Percentiles rank a stretch among this genome's conserved stretches.
These are phyloP conservation scores for Mycena kentingensis DNA, from an alignment of 768 basidiomycete genomes.

Conservation along the genomic window DNA sequence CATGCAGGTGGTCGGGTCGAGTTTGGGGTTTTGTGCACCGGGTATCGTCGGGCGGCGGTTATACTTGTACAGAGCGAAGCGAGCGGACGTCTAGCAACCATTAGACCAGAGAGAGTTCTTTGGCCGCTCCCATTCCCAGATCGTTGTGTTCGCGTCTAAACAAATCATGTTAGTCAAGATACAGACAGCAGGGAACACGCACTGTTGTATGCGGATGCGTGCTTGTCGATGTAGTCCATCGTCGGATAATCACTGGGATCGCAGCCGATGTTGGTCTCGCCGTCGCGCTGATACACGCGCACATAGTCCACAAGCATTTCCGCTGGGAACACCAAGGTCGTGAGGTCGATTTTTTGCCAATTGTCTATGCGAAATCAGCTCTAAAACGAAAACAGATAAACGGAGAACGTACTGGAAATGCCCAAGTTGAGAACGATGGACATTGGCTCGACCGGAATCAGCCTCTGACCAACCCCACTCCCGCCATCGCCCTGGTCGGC, in stretches of 20 bases:
- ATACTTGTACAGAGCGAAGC: too few relatives aligned
- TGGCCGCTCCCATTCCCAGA: slow-evolving; percentile 45
- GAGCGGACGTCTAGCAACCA: too few relatives aligned
- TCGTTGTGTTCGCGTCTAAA: slow-evolving; percentile 45
- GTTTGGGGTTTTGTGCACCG: too few relatives aligned
- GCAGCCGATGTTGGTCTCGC: slow-evolving; percentile 63
- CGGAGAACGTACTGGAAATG: slow-evolving; percentile 50
- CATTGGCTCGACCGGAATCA: slow-evolving; percentile 62
- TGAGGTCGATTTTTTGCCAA: slow-evolving; percentile 63
- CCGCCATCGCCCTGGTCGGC: slow-evolving; percentile 41
- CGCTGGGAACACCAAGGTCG: slow-evolving; percentile 67
- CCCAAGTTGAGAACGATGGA: slow-evolving; percentile 64
- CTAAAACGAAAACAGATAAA: neutral
- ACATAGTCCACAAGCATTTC: slow-evolving; percentile 78
- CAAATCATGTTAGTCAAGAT: neutral
- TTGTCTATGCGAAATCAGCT: slow-evolving; percentile 8
- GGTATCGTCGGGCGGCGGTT: too few relatives aligned
- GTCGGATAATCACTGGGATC: slow-evolving; percentile 68
- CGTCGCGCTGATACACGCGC: slow-evolving; percentile 73
- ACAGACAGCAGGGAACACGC: slow-evolving; percentile 29
- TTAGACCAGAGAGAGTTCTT: slow-evolving; percentile 34
- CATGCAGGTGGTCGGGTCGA: too few relatives aligned
- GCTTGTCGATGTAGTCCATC: slow-evolving; percentile 56
- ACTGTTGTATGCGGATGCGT: slow-evolving; percentile 62
- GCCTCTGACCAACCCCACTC: slow-evolving; percentile 58